phyloP scores from a whole-genome alignment of 192 early-diverging fungal species.

The Umbelopsis vinacea region DNA sequence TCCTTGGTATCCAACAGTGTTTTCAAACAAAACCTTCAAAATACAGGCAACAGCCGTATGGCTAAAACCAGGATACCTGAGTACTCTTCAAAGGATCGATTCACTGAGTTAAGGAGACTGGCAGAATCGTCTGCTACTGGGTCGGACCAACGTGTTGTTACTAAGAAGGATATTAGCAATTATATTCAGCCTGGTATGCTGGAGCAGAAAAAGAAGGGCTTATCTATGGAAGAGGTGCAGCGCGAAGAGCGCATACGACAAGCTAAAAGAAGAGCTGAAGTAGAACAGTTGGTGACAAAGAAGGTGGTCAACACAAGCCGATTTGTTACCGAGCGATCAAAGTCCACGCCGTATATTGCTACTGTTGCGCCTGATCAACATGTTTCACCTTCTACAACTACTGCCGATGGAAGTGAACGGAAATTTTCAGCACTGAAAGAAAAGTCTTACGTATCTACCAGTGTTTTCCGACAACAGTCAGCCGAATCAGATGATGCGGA shows the following conservation, averaged over 20 bases:
- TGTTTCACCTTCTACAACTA: neutral
- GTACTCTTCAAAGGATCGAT: constrained; percentile 25
- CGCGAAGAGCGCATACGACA: constrained; percentile 14
- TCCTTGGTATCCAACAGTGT: constrained; percentile 25
- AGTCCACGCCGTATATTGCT: neutral
- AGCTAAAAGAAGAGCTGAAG: neutral
- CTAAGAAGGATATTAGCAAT: neutral
- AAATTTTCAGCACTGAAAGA: constrained; percentile 6
- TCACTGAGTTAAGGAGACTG: constrained; percentile 16
- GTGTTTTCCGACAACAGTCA: constrained; percentile 12
- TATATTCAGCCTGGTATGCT: constrained; percentile 10
- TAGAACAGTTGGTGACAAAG: constrained; percentile 8
- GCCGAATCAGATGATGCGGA: neutral
- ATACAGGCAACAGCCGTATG: neutral
- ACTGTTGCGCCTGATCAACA: neutral
- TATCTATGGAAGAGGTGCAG: constrained; percentile 2
- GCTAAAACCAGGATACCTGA: constrained; percentile 5
- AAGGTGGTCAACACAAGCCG: constrained; percentile 14
- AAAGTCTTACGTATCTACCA: constrained; percentile 12
- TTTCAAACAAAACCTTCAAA: constrained; percentile 12
- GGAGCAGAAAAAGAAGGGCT: constrained; percentile 13
- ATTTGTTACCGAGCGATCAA: constrained; percentile 11
- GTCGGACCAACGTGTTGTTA: neutral
- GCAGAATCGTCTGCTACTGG: constrained; percentile 15
- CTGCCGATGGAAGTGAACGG: neutral